These are phyloP conservation scores for Planoprotostelium fungivorum DNA, from an alignment of 78 protist species.

Conservation along the genomic window DNA sequence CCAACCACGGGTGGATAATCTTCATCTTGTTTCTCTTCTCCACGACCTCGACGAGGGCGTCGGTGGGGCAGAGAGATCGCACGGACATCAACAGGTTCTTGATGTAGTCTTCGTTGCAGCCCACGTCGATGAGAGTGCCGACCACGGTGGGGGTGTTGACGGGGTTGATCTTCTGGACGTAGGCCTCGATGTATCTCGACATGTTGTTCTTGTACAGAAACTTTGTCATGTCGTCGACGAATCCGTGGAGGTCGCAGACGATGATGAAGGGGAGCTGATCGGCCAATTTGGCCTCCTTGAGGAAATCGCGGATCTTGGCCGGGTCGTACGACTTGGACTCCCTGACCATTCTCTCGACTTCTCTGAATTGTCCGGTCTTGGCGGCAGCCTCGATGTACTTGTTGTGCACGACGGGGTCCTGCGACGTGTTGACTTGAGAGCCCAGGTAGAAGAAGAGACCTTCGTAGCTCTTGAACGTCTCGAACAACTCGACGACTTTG, in stretches of 20 bases:
- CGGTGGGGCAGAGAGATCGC: slow-evolving; percentile 82
- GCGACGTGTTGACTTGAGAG: slow-evolving; percentile 57
- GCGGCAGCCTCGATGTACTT: slow-evolving; percentile 98
- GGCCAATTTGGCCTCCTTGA: slow-evolving; percentile 90
- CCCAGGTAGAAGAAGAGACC: slow-evolving; percentile 77
- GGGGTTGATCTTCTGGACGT: slow-evolving; percentile 91
- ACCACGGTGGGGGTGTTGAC: slow-evolving; percentile 90
- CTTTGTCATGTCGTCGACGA: slow-evolving; percentile 93
- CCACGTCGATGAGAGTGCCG: slow-evolving; percentile 95
- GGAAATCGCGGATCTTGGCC: slow-evolving; percentile 88
- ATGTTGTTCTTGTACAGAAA: slow-evolving; percentile 85
- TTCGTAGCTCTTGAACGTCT: slow-evolving; percentile 82
- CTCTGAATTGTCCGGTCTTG: slow-evolving; percentile 85
- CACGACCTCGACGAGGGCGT: slow-evolving; percentile 88
- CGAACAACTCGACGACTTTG: slow-evolving; percentile 86
- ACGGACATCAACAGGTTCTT: slow-evolving; percentile 74
- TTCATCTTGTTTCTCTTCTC: slow-evolving; percentile 96
- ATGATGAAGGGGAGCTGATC: slow-evolving; percentile 97
- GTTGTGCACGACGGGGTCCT: slow-evolving; percentile 93
- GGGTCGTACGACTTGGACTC: slow-evolving; percentile 90
- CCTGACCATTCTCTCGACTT: slow-evolving; percentile 96
- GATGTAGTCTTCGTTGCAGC: slow-evolving; percentile 90
- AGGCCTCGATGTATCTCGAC: slow-evolving; percentile 90
- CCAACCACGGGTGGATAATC: slow-evolving; percentile 96
- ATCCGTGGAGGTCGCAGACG: slow-evolving; percentile 96